phyloP scores from a whole-genome alignment of 2,329 filamentous ascomycete species.

The Fusarium pseudograminearum region DNA sequence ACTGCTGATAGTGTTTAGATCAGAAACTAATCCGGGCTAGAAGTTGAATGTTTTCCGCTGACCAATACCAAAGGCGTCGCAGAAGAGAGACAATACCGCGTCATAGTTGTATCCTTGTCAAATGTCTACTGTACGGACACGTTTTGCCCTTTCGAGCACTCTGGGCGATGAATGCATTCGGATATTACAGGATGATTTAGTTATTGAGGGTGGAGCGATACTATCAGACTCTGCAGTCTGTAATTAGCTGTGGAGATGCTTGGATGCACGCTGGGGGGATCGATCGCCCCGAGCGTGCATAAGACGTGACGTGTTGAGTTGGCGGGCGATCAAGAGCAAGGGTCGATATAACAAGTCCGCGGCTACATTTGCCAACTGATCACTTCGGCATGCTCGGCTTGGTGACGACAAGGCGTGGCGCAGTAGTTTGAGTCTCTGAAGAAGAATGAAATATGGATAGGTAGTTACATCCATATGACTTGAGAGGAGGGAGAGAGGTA shows the following conservation, averaged over 20 bases:
- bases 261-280: conserved; percentile 23
- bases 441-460: background rate
- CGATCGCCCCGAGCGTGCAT: conserved; percentile 31
- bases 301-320: conserved; percentile 35
- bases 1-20: conserved; percentile 15
- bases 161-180: conserved; percentile 22
- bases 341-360: conserved; percentile 18
- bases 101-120: conserved; percentile 12
- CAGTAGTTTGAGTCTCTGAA: background rate
- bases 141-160: conserved; percentile 9
- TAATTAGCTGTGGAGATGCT: conserved; percentile 41
- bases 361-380: background rate
- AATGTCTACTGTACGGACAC: background rate
- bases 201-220: conserved; percentile 23
- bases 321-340: conserved; percentile 32
- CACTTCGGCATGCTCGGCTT: conserved; percentile 1
- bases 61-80: conserved; percentile 20
- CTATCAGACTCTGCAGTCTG: conserved; percentile 22
- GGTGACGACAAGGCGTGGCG: background rate
- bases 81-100: conserved; percentile 12
- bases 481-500: background rate
- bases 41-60: conserved; percentile 1
- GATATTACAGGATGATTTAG: conserved; percentile 35
- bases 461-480: background rate
- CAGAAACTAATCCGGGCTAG: conserved; percentile 16